A percentile compares a stretch with the other conserved stretches of the same genome.
phyloP scores from a whole-genome alignment of 352 stramenopile species.

The Pythium pectinolyticum region DNA sequence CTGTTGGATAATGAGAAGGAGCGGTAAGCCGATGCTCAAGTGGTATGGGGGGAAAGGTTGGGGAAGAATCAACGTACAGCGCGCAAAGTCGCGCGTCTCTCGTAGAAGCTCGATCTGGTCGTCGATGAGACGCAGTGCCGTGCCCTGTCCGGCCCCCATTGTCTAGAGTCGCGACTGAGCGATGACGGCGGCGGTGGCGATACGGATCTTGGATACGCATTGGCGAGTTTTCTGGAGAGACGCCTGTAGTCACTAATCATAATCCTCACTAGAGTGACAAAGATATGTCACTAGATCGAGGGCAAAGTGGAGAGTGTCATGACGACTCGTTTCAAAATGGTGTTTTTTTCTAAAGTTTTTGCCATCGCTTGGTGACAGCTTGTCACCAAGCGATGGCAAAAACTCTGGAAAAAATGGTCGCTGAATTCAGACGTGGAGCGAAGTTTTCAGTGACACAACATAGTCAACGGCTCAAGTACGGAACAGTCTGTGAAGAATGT shows the following conservation, averaged over 20 bases:
- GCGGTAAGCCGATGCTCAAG: background rate
- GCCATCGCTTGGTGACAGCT: too few relatives aligned
- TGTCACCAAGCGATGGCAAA: background rate
- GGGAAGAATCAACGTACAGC: conserved; percentile 39
- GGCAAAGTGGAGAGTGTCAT: too few relatives aligned
- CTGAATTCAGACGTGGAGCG: background rate
- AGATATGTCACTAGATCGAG: too few relatives aligned
- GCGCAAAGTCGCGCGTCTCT: conserved; percentile 77
- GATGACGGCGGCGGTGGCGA: too few relatives aligned
- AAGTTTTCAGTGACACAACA: background rate
- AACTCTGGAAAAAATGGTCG: background rate
- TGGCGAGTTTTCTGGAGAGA: too few relatives aligned
- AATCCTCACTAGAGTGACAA: too few relatives aligned
- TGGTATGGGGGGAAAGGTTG: background rate
- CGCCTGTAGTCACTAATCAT: too few relatives aligned
- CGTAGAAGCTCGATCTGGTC: conserved; percentile 63
- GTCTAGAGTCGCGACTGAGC: too few relatives aligned
- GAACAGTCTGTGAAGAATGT: background rate
- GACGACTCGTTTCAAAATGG: too few relatives aligned
- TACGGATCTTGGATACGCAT: too few relatives aligned
- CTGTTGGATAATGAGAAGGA: conserved; percentile 27
- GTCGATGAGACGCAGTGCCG: conserved; percentile 50
- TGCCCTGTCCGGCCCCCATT: conserved; percentile 60
- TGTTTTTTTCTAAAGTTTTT: too few relatives aligned
- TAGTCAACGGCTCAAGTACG: too few relatives aligned